A percentile compares a stretch with the other conserved stretches of the same genome.
Conservation (phyloP, 495 filamentous ascomycete species). For the Penicillium turbatum region DNA sequence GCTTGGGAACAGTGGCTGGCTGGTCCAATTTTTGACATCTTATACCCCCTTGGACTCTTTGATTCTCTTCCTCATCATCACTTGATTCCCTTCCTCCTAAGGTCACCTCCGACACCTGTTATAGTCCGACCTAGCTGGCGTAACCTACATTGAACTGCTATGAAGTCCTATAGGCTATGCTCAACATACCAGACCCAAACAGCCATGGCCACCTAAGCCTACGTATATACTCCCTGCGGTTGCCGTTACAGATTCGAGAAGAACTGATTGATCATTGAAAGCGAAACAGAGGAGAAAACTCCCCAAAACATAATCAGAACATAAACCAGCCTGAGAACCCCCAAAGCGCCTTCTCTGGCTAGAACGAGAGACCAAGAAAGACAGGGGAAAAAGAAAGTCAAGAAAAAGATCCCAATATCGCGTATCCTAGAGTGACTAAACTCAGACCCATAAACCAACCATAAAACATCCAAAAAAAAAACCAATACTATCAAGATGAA, state of each 20-base stretch:
- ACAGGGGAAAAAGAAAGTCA: slow-evolving; percentile 2
- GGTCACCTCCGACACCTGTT: too few relatives aligned
- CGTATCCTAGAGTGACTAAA: slow-evolving; percentile 17
- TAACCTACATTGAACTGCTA: too few relatives aligned
- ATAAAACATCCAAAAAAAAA: not conserved
- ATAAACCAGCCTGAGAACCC: slow-evolving; percentile 13
- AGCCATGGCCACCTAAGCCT: too few relatives aligned
- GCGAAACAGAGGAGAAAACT: slow-evolving; percentile 1
- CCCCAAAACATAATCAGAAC: slow-evolving; percentile 4
- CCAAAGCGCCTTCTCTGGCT: slow-evolving; percentile 27
- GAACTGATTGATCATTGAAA: slow-evolving; percentile 10
- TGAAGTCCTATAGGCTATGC: too few relatives aligned
- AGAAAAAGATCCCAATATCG: slow-evolving; percentile 13
- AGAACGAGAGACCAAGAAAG: slow-evolving; percentile 24
- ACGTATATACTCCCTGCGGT: not conserved
- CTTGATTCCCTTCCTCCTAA: too few relatives aligned
- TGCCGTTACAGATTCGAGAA: not conserved
- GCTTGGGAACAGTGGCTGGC: too few relatives aligned
- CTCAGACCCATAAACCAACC: slow-evolving; percentile 12
- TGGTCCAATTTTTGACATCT: too few relatives aligned
- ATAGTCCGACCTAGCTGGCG: too few relatives aligned
- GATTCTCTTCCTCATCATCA: not conserved
- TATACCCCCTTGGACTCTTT: not conserved
- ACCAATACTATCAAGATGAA: slow-evolving; percentile 6
- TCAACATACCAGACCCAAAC: too few relatives aligned